Evolutionary conservation across 2,329 filamentous ascomycete genomes (phyloP).

Genomic region (Sporothrix inflata): DNA sequence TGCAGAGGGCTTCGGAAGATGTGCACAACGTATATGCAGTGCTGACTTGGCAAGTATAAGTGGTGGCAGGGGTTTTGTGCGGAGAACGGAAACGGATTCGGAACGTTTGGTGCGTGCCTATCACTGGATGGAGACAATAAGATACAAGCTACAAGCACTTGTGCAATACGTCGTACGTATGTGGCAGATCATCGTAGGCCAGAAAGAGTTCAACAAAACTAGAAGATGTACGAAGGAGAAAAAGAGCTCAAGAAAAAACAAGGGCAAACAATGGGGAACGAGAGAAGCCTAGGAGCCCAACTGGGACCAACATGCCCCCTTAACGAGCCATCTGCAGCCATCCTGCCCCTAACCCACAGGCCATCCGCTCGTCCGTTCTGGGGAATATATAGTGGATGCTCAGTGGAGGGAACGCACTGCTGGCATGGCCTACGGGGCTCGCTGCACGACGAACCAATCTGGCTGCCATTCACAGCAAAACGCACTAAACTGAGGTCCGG

Average conservation of each 20-base stretch:
- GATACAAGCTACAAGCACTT: no score
- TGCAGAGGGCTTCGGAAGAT: not conserved
- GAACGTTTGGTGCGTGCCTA: not conserved
- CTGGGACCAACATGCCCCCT: not conserved
- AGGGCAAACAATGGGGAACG: not conserved
- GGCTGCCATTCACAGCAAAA: not conserved
- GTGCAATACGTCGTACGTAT: not conserved
- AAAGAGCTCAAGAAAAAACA: not conserved
- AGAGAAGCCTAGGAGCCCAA: not conserved
- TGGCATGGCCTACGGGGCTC: not conserved
- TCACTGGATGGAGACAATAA: not conserved
- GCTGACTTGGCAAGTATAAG: not conserved
- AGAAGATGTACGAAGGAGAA: not conserved
- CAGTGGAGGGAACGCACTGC: not conserved
- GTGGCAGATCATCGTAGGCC: not conserved
- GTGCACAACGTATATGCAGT: not conserved
- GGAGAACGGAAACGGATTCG: not conserved
- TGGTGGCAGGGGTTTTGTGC: not conserved
- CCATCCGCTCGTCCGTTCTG: constrained; percentile 7
- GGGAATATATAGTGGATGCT: not conserved
- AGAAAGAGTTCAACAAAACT: no score
- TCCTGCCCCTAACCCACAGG: not conserved
- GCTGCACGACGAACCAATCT: not conserved
- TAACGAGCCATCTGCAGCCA: not conserved
- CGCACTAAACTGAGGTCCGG: no score